Base-by-base conservation (phyloP, 2,329 filamentous ascomycete genomes). In the Drechslerella stenobrocha region DNA sequence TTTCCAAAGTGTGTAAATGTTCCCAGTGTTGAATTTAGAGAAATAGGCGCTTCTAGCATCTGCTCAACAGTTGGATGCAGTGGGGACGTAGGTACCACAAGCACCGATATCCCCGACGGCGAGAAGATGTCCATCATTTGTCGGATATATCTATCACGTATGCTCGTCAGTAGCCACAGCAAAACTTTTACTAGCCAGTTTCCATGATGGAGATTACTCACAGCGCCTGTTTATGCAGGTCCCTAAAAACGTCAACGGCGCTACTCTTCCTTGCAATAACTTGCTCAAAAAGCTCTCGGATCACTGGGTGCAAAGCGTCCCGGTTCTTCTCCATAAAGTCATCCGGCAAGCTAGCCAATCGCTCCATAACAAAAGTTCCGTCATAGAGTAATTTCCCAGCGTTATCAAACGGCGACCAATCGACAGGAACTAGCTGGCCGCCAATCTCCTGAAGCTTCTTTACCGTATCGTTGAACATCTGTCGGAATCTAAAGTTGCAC, bases 1-100 rank as follows among this genome's bases (percentile, higher is more conserved):
- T 85, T 85, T 13, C 80, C 83, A 71, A 81, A 84, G 71, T 84
- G 83, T 0, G 82, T 84, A 59, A 84, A 85, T 35, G 78, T 80
- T 3, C 82, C 81, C 3, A 84, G 72, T 2, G 77, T 74, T 2
- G 80, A 80, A 70, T 85, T 85, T 71, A 81, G 78, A 13, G 73
- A 74, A 20, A 85, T 77, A 0, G 83, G 83, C 40, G 83, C 80
- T 1, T 74, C 74, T 1, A 77, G 75, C 46, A 85, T 77, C 61
- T 83, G 78, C 15, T 78, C 76, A 2, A 84, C 77, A 0, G 79
- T 83, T 35, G 78, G 79, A 69, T 81, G 80, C 1, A 76, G 78
- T 3, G 83, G 83, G 11, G 81, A 76, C 0, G 83, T 85, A 0
- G 83, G 83, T 1, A 85, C 82, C 0, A 85, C 71, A 2, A 83